phyloP scores from a whole-genome alignment of 441 rosid species.

The Gossypium gossypioides region DNA sequence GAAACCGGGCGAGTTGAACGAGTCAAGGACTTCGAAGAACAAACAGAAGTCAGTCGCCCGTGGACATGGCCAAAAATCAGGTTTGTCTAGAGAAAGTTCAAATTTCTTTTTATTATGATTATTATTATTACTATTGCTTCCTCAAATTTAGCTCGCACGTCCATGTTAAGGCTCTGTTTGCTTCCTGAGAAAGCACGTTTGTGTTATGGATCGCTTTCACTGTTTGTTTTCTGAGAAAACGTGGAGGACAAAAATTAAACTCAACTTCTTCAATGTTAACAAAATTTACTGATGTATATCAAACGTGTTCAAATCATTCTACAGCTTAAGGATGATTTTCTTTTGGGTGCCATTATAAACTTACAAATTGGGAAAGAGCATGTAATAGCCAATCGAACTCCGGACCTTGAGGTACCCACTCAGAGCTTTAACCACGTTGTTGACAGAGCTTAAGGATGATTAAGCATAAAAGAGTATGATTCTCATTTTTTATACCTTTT shows the following conservation, averaged over 20 bases:
- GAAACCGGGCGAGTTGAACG: slow-evolving; percentile 29
- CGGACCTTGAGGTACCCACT: no score
- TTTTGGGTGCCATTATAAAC: no score
- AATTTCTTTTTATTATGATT: neutral
- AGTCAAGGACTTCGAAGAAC: slow-evolving; percentile 22
- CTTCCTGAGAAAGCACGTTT: neutral
- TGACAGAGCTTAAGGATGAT: neutral
- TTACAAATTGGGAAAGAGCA: no score
- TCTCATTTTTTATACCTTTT: neutral
- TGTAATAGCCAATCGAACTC: no score
- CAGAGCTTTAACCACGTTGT: no score
- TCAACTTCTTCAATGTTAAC: neutral
- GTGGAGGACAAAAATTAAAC: neutral
- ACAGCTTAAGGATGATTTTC: neutral
- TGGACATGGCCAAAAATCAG: slow-evolving; percentile 21
- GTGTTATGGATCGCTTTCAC: neutral
- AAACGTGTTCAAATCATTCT: neutral
- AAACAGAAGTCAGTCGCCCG: slow-evolving; percentile 34
- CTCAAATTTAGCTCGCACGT: neutral
- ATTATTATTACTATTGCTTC: neutral
- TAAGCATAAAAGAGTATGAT: neutral
- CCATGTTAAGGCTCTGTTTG: neutral
- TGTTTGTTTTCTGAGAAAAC: slow-evolving; percentile 14
- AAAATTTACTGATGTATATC: neutral
- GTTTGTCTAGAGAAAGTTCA: slow-evolving; percentile 34